These are phyloP conservation scores for Rossbeevera mucosa DNA, from an alignment of 768 basidiomycete species.

Conservation along the genomic window DNA sequence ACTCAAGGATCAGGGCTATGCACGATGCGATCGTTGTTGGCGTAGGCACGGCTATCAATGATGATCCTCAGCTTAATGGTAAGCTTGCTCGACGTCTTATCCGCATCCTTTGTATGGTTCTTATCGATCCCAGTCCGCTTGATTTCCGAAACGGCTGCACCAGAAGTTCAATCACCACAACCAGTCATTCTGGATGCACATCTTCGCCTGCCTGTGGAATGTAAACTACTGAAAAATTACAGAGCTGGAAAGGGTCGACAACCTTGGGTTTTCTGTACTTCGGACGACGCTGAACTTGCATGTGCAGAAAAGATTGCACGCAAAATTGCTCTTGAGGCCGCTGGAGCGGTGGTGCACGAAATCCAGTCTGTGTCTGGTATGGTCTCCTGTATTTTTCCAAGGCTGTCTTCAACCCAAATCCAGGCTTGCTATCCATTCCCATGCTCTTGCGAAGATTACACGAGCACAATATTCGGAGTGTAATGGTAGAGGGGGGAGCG, in stretches of 20 bases:
- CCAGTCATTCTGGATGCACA: slow-evolving; percentile 81
- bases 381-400: neutral
- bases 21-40: slow-evolving; percentile 94
- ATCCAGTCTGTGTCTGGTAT: slow-evolving; percentile 41
- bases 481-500: slow-evolving; percentile 98
- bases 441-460: slow-evolving; percentile 49
- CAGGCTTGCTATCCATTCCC: slow-evolving; percentile 42
- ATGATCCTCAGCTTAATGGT: slow-evolving; percentile 95
- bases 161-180: slow-evolving; percentile 51
- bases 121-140: slow-evolving; percentile 43
- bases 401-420: neutral
- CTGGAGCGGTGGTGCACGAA: slow-evolving; percentile 64
- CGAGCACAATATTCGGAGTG: slow-evolving; percentile 54
- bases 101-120: neutral
- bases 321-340: slow-evolving; percentile 45
- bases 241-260: slow-evolving; percentile 52
- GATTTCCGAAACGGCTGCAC: slow-evolving; percentile 39
- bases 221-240: slow-evolving; percentile 69
- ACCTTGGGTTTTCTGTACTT: slow-evolving; percentile 67
- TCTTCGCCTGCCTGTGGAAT: slow-evolving; percentile 60
- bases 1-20: slow-evolving; percentile 76
- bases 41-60: slow-evolving; percentile 83
- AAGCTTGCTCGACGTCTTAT: slow-evolving; percentile 21
- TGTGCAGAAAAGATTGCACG: slow-evolving; percentile 28
- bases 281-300: neutral